phyloP scores from a whole-genome alignment of 177 flowering plant species.

The Vitis hybrid region DNA sequence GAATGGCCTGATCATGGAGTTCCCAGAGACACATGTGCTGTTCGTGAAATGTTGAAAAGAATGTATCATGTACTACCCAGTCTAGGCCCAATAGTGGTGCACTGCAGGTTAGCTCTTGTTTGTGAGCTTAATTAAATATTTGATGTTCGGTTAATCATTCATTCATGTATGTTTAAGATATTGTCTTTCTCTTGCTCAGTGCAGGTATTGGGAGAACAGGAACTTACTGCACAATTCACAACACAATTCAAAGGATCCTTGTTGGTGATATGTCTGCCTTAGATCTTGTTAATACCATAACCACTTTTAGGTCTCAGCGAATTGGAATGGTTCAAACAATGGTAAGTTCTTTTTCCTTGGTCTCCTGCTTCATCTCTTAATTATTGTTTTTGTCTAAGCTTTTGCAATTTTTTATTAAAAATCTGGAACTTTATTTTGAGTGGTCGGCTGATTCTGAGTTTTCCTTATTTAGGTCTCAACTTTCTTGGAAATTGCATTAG shows the following conservation, averaged over 20 bases:
- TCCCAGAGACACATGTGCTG: slow-evolving; percentile 70
- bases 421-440: too few relatives aligned
- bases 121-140: not conserved
- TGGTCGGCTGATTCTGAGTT: too few relatives aligned
- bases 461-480: too few relatives aligned
- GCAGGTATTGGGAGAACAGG: slow-evolving; percentile 99
- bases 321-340: slow-evolving; percentile 93
- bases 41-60: slow-evolving; percentile 81
- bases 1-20: slow-evolving; percentile 99
- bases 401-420: not conserved
- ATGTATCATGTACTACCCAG: slow-evolving; percentile 51
- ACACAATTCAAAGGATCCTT: slow-evolving; percentile 87
- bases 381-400: not conserved
- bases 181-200: slow-evolving; percentile 47
- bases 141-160: not conserved
- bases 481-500: too few relatives aligned
- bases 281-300: slow-evolving; percentile 65
- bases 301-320: slow-evolving; percentile 80
- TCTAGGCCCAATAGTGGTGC: slow-evolving; percentile 91
- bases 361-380: slow-evolving; percentile 2
- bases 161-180: slow-evolving; percentile 22
- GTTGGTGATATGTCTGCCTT: slow-evolving; percentile 86
- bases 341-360: slow-evolving; percentile 41
- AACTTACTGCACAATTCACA: slow-evolving; percentile 81
- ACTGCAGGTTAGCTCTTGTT: slow-evolving; percentile 77